Evolutionary conservation across 192 early-diverging fungal species (phyloP), one percentile per base, ranked within the genome.

Genomic region (Podila verticillata): DNA sequence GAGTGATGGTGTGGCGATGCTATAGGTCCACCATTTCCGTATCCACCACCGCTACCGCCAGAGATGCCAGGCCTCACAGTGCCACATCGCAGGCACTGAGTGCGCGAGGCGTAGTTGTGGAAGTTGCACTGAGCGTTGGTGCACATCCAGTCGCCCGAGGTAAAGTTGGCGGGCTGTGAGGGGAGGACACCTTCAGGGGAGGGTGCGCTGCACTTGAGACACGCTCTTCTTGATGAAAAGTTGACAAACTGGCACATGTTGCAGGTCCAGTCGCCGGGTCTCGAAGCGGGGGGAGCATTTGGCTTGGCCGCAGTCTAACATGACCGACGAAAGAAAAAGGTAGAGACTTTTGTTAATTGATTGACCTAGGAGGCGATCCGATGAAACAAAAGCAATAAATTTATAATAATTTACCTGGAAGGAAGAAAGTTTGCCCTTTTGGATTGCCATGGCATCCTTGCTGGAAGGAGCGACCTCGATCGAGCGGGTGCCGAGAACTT

Each of bases 231-330:
- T 5, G 87, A 86, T 9, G 93, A 89, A 79, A 91, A 94, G 74
- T 94, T 94, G 65, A 89, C 88, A 65, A 89, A 94, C 17, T 87
- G 82, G 73, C 92, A 93, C 31, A 86, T 83, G 57, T 87, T 69
- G 73, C 92, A 94, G n/a, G 89, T 81, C 93, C 93, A 94, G 73
- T 94, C 93, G 12, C 91, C 91, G 6, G 92, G 89, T 31, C 87
- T 85, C 2, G 74, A 70, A 7, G 58, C 36, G 30, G 32, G 19
- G n/a, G 54, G 36, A 34, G 84, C 24, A 48, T 75, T 80, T n/a
- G 64, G 72, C 72, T 88, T 86, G 49, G 82, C 54, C 56, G 78
- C 39, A 61, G 48, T 74, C 63, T 67, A 39, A 47, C 3, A 30
- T 29, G 19, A 65, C 20, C 47, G 34, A 51, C n/a, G 24, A 35